Evolutionary conservation across 345 rosid species (phyloP), one percentile per base, ranked within the genome.

Genomic region (Populus ilicifolia): DNA sequence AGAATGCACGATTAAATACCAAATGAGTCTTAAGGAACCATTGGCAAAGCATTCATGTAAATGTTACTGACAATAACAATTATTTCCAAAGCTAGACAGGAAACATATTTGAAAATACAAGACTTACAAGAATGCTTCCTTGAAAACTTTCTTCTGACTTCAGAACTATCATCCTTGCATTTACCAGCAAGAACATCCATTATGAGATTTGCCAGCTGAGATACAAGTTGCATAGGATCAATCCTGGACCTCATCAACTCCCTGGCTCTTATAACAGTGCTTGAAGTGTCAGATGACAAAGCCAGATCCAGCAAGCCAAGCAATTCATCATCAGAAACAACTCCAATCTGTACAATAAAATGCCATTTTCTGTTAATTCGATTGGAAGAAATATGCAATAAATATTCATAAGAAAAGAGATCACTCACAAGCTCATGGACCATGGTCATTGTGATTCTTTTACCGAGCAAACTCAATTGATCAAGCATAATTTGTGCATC

Each of bases 401-500:
- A 30, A 30, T 76, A 54, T 44, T 71, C 21, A 48, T 16, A 78
- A 56, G 39, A 61, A 75, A 73, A 18, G 67, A 30, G 16, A 69
- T 81, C 64, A 90, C 97, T 90, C 70, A 96, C 99, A 23, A 96
- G 96, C 84, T 93, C 97, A 75, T 91, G 88, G 64, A 88, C 94
- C 87, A 91, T 77, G 79, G 96, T 80, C 76, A 88, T 77, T 8
- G 98, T 93, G 39, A 96, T 87, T 76, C 86, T 89, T 90, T 85
- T 92, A 64, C 99, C 97, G 48, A 95, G 92, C 77, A 93, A 87
- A 83, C 98, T 92, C 64, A 96, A 85, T 85, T 96, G 99, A 81
- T 93, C 98, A 48, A 92, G 94, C 97, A 96, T 90, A 83, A 88
- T 96, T 84, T 93, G 98, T 48, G 96, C 99, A 86, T 91, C 99